Base-by-base conservation (phyloP, 352 stramenopile species). In the Globisporangium heterothallicum region DNA sequence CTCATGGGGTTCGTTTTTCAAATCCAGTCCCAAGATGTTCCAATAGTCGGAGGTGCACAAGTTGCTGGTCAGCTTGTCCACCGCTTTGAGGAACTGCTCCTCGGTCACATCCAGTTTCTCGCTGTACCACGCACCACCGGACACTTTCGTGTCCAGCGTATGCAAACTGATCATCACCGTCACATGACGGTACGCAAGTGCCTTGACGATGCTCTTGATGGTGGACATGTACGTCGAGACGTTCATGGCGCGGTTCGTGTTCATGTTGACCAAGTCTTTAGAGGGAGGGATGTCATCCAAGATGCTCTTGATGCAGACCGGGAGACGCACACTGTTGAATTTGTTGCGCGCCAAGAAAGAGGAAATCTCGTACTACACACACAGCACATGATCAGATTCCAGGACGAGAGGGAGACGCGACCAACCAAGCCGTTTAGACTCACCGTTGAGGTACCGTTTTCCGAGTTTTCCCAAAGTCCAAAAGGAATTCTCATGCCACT, bases 1-100 rank as follows among this genome's bases (percentile, higher is more conserved):
- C 40, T 78, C 61, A 53, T 86, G 59, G 18, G 78, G 78, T 24
- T 88, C 78, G 51, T 88, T 88, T 64, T 88, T 88, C 2, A 88
- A 40, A 18, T 88, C 77, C n/a, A 88, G 45, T 7, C 77, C 77
- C 10, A 88, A 25, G 12, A 88, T 70, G 53, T 88, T 88, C 77
- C 77, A 88, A 63, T 86, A 84, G 44, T 70, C 68, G 18, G 52
- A 55, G 0, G 16, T 62, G 52, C 78, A 88, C 21, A 88, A 34
- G 40, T 79, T 74, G 30, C 70, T 77, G 2, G 78, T 86, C 9
- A 88, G 41, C 5, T 61, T 75, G 29, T 86, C 78, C 0, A 87
- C 59, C 0, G 78, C 67, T 10, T 56, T 24, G 2, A 89, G 44
- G 52, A 85, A 89, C 13, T 84, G 53, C 6, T 86, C 67, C 26